A percentile compares a stretch with the other conserved stretches of the same genome.
phyloP scores from a whole-genome alignment of 177 flowering plant species.

The Telopea speciosissima region DNA sequence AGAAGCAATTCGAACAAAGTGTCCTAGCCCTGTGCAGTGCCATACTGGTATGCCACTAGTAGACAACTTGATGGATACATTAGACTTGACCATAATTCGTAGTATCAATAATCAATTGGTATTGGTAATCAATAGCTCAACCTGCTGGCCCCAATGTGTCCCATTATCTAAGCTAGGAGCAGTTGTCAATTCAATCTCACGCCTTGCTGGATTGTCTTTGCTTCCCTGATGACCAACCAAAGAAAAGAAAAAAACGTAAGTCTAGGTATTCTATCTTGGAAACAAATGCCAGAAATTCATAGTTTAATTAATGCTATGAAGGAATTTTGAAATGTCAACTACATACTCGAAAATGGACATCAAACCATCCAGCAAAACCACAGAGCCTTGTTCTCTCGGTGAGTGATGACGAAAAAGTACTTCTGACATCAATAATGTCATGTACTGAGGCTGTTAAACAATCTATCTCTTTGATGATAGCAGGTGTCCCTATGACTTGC shows the following conservation, averaged over 20 bases:
- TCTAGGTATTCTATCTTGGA: background rate
- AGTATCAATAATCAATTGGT: background rate
- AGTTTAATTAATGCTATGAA: background rate
- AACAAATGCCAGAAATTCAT: background rate
- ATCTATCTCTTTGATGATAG: conserved; percentile 74
- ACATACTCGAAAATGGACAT: conserved; percentile 92
- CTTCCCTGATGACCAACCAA: conserved; percentile 57
- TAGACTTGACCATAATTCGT: background rate
- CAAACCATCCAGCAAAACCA: conserved; percentile 97
- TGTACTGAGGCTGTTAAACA: conserved; percentile 66
- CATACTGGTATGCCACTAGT: conserved; percentile 3
- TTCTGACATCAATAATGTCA: conserved; percentile 51
- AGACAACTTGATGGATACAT: background rate
- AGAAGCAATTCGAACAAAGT: background rate
- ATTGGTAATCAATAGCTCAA: conserved; percentile 18
- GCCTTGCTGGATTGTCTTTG: conserved; percentile 49
- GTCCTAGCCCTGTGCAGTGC: background rate
- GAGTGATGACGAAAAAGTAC: conserved; percentile 47
- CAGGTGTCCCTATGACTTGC: conserved; percentile 80
- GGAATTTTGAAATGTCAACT: background rate
- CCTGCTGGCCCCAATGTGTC: conserved; percentile 99
- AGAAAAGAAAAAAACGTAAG: background rate
- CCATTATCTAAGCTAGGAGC: conserved; percentile 62
- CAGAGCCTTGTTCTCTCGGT: conserved; percentile 51
- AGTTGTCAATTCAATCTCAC: conserved; percentile 81